Conservation (phyloP, 164 flowering plant genomes). For the Stephania japonica region DNA sequence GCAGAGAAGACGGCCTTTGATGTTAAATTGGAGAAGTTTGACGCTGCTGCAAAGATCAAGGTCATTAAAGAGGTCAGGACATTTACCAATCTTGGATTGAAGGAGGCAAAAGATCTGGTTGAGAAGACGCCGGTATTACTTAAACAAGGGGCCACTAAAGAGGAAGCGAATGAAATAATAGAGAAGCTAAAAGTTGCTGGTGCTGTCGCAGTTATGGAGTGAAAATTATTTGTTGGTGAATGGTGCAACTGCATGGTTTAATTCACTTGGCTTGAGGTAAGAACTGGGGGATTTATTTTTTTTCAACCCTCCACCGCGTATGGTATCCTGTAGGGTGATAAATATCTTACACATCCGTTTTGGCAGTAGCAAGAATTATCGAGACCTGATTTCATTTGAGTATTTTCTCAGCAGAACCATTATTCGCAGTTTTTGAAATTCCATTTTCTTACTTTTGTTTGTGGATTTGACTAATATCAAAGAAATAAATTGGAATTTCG, state of each 20-base stretch:
- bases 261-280: too few relatives aligned
- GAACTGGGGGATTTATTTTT: too few relatives aligned
- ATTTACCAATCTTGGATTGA: constrained; percentile 66
- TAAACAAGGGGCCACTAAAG: constrained; percentile 76
- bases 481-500: too few relatives aligned
- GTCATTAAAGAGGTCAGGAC: constrained; percentile 84
- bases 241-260: background rate
- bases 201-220: constrained; percentile 75
- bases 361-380: too few relatives aligned
- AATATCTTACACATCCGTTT: too few relatives aligned
- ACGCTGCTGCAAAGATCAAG: constrained; percentile 71
- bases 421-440: too few relatives aligned
- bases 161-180: constrained; percentile 66
- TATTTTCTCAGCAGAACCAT: too few relatives aligned
- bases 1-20: constrained; percentile 79
- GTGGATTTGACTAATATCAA: too few relatives aligned
- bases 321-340: too few relatives aligned
- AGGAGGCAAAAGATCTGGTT: constrained; percentile 86
- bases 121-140: constrained; percentile 68
- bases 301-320: too few relatives aligned
- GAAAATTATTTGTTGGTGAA: background rate
- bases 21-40: constrained; percentile 82
- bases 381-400: too few relatives aligned
- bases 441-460: too few relatives aligned
- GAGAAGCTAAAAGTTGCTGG: constrained; percentile 84